Evolutionary conservation across 805 yeast genomes (phyloP), one percentile per base, ranked within the genome.

Genomic region (Candida nitratophila): DNA sequence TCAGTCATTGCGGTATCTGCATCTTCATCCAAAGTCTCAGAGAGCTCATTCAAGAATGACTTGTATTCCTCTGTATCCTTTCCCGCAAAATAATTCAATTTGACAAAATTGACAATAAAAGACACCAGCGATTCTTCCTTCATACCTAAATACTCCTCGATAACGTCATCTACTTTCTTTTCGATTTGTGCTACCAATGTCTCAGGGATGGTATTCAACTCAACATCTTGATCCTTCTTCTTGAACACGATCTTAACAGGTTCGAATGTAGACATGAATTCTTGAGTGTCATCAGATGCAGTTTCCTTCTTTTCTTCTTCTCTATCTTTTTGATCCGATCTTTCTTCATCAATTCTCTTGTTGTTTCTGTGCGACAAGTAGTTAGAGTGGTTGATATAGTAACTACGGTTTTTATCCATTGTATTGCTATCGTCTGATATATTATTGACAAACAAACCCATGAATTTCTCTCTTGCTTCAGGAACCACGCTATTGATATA

Each of bases 131-230:
- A 70, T 14, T 73, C 77, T 47, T 79, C 86, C 41, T 64, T 61
- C 38, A 75, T 63, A 1, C 83, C 85, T 39, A 79, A 55, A 44
- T 67, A 73, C 45, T 77, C 79, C 44, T 70, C 78, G 29, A 79
- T 58, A 39, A 74, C 62, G 3, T 56, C 57, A n/a, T 62, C 66
- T 19, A 77, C 60, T 46, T 68, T 69, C 0, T 52, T 50, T 29
- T 62, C 61, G 21, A 76, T 49, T 9, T 51, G 27, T 0, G 46
- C 53, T 22, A 65, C 46, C 3, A 56, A 31, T 2, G 30, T 9
- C 2, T 44, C 46, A 3, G 63, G 42, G 27, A 48, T 36, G 2
- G 41, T 51, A 2, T 15, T 12, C 17, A 15, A 33, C 7, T 17
- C 44, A 35, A 36, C 42, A 33, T 41, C 39, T 30, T 46, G 47